phyloP scores from a whole-genome alignment of 129 eudicot genomes.

The Flaveria trinervia region DNA sequence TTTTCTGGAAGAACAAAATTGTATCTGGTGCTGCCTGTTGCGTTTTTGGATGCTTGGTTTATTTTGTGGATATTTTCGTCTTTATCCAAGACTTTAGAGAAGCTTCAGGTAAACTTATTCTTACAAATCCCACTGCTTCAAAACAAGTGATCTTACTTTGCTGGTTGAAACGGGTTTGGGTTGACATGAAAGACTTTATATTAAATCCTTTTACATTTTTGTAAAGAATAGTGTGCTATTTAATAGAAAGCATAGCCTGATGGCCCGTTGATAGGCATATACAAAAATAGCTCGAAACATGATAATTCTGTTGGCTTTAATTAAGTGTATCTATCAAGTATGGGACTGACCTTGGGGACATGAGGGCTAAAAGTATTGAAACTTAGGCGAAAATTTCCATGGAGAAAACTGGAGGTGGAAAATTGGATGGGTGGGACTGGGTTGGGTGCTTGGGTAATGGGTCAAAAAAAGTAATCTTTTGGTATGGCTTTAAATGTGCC shows the following conservation, averaged over 20 bases:
- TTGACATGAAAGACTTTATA: neutral
- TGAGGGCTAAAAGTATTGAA: neutral
- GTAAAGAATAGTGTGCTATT: neutral
- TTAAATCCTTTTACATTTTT: neutral
- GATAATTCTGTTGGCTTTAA: neutral
- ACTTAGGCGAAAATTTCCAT: neutral
- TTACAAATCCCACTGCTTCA: neutral
- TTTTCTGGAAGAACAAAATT: slow-evolving; percentile 57
- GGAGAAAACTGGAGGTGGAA: neutral
- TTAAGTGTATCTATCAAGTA: neutral
- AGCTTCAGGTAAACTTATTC: slow-evolving; percentile 60
- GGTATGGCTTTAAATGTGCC: neutral
- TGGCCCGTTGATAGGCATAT: neutral
- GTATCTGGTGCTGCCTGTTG: slow-evolving; percentile 73
- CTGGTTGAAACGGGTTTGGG: neutral
- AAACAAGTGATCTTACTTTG: neutral
- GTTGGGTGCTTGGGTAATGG: neutral
- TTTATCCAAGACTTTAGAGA: slow-evolving; percentile 66
- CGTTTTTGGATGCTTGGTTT: slow-evolving; percentile 68
- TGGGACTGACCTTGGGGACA: neutral
- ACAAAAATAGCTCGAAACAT: neutral
- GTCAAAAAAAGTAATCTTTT: neutral
- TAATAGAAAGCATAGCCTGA: neutral
- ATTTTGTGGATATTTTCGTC: slow-evolving; percentile 81
- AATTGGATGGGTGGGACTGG: neutral